phyloP scores from a whole-genome alignment of 768 basidiomycete species.

The Cystobasidium tubakii region DNA sequence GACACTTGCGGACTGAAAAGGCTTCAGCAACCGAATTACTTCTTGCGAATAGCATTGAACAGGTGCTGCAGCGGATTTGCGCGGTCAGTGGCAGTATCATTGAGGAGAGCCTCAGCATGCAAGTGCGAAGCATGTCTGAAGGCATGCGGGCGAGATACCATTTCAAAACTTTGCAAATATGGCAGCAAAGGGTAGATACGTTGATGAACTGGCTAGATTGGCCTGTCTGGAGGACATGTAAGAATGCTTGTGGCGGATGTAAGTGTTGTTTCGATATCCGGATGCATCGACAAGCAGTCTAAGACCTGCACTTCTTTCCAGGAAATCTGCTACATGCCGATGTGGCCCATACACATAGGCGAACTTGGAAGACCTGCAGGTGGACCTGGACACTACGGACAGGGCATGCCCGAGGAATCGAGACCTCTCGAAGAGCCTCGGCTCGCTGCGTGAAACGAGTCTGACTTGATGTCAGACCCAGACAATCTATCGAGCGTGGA shows the following conservation, averaged over 20 bases:
- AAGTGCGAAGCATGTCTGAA: neutral
- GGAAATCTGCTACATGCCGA: conserved; percentile 19
- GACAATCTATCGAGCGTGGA: too few relatives aligned
- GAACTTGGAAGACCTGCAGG: neutral
- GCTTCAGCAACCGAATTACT: neutral
- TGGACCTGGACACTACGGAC: neutral
- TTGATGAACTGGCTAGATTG: neutral
- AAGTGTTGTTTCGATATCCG: neutral
- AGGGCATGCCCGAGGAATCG: neutral
- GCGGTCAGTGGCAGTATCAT: neutral
- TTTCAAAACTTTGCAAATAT: neutral
- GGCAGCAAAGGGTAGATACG: neutral
- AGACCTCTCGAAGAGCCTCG: neutral
- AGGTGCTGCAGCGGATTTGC: neutral
- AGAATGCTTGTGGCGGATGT: conserved; percentile 3
- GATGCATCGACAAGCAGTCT: neutral
- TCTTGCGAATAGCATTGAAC: neutral
- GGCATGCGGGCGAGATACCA: neutral
- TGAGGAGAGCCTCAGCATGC: neutral
- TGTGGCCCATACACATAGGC: neutral
- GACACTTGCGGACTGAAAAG: neutral
- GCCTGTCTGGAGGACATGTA: neutral
- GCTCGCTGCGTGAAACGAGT: neutral
- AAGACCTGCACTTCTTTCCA: neutral
- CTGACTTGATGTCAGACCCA: neutral